phyloP scores from a whole-genome alignment of 495 filamentous ascomycete species.

The Xylaria grammica region DNA sequence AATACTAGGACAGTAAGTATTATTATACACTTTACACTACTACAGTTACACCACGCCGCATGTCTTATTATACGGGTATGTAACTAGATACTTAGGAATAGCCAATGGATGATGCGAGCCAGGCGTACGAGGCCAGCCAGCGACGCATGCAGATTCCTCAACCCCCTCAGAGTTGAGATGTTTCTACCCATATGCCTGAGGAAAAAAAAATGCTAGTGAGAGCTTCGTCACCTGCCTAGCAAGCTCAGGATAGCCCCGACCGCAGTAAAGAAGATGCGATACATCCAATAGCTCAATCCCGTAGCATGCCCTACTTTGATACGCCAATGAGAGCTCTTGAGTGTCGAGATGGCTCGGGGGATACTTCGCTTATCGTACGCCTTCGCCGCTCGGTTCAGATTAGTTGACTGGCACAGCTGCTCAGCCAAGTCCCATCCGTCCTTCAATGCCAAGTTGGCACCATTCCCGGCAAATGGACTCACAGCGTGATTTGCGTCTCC shows the following conservation, averaged over 20 bases:
- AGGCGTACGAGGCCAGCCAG: too few species aligned
- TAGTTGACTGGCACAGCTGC: constrained; percentile 28
- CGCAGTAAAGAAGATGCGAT: constrained; percentile 19
- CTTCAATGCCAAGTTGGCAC: constrained; percentile 47
- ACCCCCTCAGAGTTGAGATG: background rate
- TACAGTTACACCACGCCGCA: too few species aligned
- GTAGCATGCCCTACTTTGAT: constrained; percentile 26
- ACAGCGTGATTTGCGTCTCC: constrained; percentile 53
- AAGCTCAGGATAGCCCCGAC: background rate
- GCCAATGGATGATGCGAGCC: too few species aligned
- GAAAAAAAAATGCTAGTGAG: background rate
- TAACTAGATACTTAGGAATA: too few species aligned
- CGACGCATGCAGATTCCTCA: too few species aligned
- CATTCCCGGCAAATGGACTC: constrained; percentile 50
- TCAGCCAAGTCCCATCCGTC: constrained; percentile 48
- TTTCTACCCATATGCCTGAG: background rate
- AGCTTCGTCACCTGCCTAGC: background rate
- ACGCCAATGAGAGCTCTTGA: constrained; percentile 32
- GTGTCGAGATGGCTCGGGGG: constrained; percentile 30
- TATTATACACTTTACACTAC: too few species aligned
- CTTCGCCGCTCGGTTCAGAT: constrained; percentile 28
- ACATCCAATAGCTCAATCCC: constrained; percentile 20
- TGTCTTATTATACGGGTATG: too few species aligned
- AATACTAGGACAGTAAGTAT: too few species aligned
- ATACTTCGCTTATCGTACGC: constrained; percentile 38